Evolutionary conservation across 2,329 filamentous ascomycete genomes (phyloP).

Genomic region (Aspergillus melleus): DNA sequence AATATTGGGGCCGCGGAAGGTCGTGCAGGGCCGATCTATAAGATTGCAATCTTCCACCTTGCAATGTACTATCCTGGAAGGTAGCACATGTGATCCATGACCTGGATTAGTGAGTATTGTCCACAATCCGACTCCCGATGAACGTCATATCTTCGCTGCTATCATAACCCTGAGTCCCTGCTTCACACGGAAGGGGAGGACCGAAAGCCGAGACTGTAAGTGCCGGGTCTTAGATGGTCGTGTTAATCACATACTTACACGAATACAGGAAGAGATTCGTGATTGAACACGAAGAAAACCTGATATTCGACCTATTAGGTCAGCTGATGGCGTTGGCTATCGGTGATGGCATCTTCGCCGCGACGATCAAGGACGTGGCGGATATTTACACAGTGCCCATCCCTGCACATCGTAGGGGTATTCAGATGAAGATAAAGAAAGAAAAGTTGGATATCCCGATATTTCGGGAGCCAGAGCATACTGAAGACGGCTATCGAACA

Average conservation of each 20-base stretch:
- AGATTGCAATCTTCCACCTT: no score
- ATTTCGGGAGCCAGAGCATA: conserved; percentile 15
- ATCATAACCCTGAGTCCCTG: conserved; percentile 20
- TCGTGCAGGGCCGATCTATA: no score
- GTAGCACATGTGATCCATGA: no score
- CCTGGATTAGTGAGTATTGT: no score
- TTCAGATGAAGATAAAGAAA: conserved; percentile 20
- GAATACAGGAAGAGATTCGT: conserved; percentile 20
- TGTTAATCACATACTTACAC: conserved; percentile 6
- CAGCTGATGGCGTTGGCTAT: conserved; percentile 17
- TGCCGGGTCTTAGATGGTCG: not conserved
- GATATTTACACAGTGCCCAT: conserved; percentile 18
- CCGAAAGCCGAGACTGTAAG: conserved; percentile 21
- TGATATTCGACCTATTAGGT: conserved; percentile 17
- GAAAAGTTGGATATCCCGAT: conserved; percentile 16
- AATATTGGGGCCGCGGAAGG: no score
- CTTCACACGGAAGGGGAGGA: conserved; percentile 23
- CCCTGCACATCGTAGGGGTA: conserved; percentile 10
- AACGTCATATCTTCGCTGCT: conserved; percentile 14
- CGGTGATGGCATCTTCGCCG: conserved; percentile 17
- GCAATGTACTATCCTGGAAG: no score
- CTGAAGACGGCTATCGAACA: conserved; percentile 15
- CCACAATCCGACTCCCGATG: conserved; percentile 8
- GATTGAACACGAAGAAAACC: conserved; percentile 18
- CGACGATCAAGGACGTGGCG: conserved; percentile 8